Evolutionary conservation across 768 basidiomycete genomes (phyloP).

Genomic region (Suillus subluteus): DNA sequence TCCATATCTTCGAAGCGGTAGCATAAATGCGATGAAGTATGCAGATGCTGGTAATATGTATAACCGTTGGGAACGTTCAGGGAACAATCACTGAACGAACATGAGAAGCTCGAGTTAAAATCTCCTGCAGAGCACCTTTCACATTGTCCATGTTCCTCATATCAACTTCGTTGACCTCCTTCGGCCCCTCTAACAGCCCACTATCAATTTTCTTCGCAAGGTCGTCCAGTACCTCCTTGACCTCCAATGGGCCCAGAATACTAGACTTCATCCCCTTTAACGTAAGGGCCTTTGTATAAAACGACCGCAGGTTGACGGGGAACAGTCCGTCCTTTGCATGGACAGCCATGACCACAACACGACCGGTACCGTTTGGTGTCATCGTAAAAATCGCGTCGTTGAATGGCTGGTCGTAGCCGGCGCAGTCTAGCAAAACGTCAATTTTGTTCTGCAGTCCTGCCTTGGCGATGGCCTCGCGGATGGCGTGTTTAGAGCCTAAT

Average conservation of each 20-base stretch:
- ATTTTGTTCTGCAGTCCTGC: slow-evolving; percentile 33
- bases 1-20: no score
- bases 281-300: slow-evolving; percentile 33
- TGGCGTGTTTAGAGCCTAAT: slow-evolving; percentile 32
- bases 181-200: slow-evolving; percentile 32
- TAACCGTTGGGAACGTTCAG: neutral
- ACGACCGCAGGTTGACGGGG: slow-evolving; percentile 31
- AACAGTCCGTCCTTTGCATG: slow-evolving; percentile 37
- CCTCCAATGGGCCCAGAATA: slow-evolving; percentile 22
- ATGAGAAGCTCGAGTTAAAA: slow-evolving; percentile 32
- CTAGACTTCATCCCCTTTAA: slow-evolving; percentile 37
- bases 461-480: slow-evolving; percentile 32
- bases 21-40: no score
- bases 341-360: slow-evolving; percentile 39
- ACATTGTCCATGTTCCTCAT: slow-evolving; percentile 26
- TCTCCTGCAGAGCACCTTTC: slow-evolving; percentile 23
- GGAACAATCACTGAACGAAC: slow-evolving; percentile 35
- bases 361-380: slow-evolving; percentile 35
- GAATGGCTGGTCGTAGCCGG: slow-evolving; percentile 36
- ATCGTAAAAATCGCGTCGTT: slow-evolving; percentile 39
- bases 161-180: slow-evolving; percentile 23
- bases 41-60: no score
- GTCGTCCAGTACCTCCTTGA: slow-evolving; percentile 32
- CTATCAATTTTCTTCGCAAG: slow-evolving; percentile 32
- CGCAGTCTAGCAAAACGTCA: slow-evolving; percentile 38